Conservation (phyloP, 345 rosid genomes). For the Odontarrhena argentea region DNA sequence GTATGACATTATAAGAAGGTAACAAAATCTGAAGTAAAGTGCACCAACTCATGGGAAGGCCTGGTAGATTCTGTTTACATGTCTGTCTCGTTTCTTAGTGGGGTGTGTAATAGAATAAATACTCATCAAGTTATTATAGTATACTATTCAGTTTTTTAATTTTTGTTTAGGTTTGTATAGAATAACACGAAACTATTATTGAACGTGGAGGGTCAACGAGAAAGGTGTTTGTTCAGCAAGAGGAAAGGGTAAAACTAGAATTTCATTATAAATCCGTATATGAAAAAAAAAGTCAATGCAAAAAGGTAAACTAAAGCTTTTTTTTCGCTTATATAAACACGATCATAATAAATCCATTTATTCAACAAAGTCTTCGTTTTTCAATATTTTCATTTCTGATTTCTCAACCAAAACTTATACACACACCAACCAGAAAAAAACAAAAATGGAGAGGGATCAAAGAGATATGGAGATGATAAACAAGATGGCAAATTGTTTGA, state of each 20-base stretch:
- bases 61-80: conserved; percentile 25
- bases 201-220: conserved; percentile 39
- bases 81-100: neutral
- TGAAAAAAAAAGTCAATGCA: conserved; percentile 38
- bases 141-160: neutral
- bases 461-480: conserved; percentile 55
- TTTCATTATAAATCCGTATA: conserved; percentile 18
- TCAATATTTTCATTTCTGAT: conserved; percentile 28
- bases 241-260: conserved; percentile 39
- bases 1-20: neutral
- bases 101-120: conserved; percentile 13
- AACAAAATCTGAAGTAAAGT: neutral
- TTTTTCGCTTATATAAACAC: conserved; percentile 40
- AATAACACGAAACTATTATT: conserved; percentile 36
- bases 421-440: neutral
- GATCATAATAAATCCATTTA: conserved; percentile 24
- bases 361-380: conserved; percentile 34
- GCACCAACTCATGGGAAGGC: neutral
- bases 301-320: conserved; percentile 18
- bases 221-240: conserved; percentile 33
- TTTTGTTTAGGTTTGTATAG: neutral
- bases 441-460: conserved; percentile 28
- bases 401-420: conserved; percentile 20
- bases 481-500: conserved; percentile 63
- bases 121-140: neutral